Conservation (phyloP, 2,329 filamentous ascomycete species). For the Myriosclerotinia duriaeana region DNA sequence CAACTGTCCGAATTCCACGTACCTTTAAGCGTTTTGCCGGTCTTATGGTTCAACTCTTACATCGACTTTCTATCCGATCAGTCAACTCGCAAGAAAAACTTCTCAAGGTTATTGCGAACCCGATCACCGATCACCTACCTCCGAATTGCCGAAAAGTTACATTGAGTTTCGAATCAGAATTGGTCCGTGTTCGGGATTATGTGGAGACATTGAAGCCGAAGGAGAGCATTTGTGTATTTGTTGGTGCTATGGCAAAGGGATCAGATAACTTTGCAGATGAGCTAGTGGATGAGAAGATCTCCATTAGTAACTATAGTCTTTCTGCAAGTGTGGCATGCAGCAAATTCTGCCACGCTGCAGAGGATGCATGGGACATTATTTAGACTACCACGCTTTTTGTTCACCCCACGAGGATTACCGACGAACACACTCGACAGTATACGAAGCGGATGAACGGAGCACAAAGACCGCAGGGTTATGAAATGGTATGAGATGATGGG, state of each 20-base stretch:
- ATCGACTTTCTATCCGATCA: constrained; percentile 92
- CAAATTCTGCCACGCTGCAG: constrained; percentile 98
- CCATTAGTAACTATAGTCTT: constrained; percentile 96
- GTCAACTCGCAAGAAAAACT: constrained; percentile 98
- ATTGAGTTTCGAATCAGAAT: constrained; percentile 85
- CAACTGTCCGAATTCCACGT: constrained; percentile 94
- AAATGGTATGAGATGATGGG: constrained; percentile 21
- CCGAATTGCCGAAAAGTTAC: constrained; percentile 98
- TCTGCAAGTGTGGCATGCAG: constrained; percentile 98
- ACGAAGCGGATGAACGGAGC: constrained; percentile 3
- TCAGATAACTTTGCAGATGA: constrained; percentile 91
- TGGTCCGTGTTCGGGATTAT: constrained; percentile 87
- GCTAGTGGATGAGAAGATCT: constrained; percentile 95
- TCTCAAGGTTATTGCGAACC: constrained; percentile 95
- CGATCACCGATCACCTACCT: constrained; percentile 93
- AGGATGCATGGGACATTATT: constrained; percentile 93
- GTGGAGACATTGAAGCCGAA: constrained; percentile 74
- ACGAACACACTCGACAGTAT: constrained; percentile 19
- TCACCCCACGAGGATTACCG: constrained; percentile 13
- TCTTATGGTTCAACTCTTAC: constrained; percentile 96
- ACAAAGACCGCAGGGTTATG: constrained; percentile 4
- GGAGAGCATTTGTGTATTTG: constrained; percentile 96
- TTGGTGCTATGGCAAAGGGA: constrained; percentile 98
- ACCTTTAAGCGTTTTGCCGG: constrained; percentile 99
- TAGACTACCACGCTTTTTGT: constrained; percentile 48